Evolutionary conservation across 2,329 filamentous ascomycete genomes (phyloP).

Genomic region (Aspergillus sp.): DNA sequence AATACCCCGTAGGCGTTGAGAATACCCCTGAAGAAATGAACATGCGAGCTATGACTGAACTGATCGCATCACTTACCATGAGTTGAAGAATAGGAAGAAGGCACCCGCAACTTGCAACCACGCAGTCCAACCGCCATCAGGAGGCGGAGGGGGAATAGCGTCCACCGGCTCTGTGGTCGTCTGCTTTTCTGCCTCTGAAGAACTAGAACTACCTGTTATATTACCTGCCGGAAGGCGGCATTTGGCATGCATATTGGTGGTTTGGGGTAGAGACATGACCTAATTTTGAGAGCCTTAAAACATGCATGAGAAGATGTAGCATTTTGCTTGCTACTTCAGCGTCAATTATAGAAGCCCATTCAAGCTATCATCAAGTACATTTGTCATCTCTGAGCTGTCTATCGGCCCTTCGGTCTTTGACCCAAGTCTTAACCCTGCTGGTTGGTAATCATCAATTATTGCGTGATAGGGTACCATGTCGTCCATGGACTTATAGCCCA

Average conservation of each 20-base stretch:
- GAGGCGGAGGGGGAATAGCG: neutral
- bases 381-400: neutral
- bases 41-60: no score
- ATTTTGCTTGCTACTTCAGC: neutral
- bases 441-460: no score
- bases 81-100: constrained; percentile 28
- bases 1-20: constrained; percentile 53
- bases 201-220: neutral
- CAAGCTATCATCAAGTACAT: neutral
- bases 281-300: neutral
- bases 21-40: no score
- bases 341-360: neutral
- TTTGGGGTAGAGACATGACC: neutral
- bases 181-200: neutral
- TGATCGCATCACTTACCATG: constrained; percentile 15
- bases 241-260: neutral
- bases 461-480: no score
- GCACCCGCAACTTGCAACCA: constrained; percentile 27
- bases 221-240: neutral
- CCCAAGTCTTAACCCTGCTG: no score
- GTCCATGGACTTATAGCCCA: no score
- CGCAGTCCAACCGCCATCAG: constrained; percentile 23
- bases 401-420: neutral
- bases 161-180: neutral
- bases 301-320: neutral